Evolutionary conservation across 352 stramenopile species (phyloP).

Genomic region (Phytophthora idaei): DNA sequence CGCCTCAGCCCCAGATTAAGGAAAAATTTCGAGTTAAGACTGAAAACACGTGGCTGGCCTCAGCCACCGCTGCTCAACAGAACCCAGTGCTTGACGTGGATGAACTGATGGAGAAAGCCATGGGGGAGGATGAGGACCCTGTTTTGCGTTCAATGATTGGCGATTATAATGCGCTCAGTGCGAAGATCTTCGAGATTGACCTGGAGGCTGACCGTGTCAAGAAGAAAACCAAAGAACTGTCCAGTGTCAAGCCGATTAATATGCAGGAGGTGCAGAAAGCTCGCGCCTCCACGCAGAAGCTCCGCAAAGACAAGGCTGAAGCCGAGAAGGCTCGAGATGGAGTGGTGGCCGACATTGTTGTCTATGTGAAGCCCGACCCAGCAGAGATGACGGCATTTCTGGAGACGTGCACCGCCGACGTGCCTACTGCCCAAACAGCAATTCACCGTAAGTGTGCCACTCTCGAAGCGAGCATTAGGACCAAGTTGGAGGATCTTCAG

Average conservation of each 20-base stretch:
- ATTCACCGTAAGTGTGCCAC: constrained; percentile 58
- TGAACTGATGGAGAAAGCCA: constrained; percentile 36
- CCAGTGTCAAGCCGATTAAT: constrained; percentile 31
- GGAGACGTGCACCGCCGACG: constrained; percentile 40
- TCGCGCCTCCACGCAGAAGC: constrained; percentile 16
- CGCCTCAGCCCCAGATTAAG: constrained; percentile 27
- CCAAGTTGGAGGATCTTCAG: constrained; percentile 38
- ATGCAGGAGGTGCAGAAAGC: constrained; percentile 41
- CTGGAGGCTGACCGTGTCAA: constrained; percentile 36
- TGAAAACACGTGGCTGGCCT: constrained; percentile 37
- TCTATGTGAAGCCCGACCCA: constrained; percentile 53
- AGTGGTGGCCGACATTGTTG: constrained; percentile 51
- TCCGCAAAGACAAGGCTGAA: constrained; percentile 33
- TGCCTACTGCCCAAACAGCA: constrained; percentile 49
- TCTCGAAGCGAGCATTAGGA: constrained; percentile 47
- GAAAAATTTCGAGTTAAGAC: constrained; percentile 35
- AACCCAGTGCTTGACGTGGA: constrained; percentile 36
- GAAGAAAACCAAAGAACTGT: constrained; percentile 46
- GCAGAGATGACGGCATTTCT: constrained; percentile 50
- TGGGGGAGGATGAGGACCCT: constrained; percentile 57
- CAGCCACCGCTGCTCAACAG: constrained; percentile 22
- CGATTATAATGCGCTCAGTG: constrained; percentile 64
- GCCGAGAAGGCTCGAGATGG: constrained; percentile 51
- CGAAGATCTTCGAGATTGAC: constrained; percentile 53
- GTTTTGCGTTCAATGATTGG: constrained; percentile 55